Evolutionary conservation across 2,329 filamentous ascomycete genomes (phyloP), one percentile per base, ranked within the genome.

Genomic region (Epichloe sibirici): DNA sequence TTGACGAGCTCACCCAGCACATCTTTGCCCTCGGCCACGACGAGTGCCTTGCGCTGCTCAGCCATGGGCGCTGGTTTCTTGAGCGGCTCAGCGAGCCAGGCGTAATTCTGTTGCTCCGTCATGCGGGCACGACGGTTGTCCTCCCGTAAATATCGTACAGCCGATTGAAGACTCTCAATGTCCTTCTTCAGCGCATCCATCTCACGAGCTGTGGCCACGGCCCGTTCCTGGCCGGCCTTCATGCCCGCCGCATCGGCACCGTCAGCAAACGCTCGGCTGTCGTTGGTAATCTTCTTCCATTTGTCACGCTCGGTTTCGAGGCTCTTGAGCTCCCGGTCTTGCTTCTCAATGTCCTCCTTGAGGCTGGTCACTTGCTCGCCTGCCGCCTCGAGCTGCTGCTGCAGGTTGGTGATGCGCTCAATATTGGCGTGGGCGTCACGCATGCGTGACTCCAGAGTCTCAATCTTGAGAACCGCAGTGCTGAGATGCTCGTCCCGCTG

Each of bases 381-480:
- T 28, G 78, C 73, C 17, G 74, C 70, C 48, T 76, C 74, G 25
- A 86, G 73, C 59, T 76, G 71, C 37, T 69, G 69, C 65, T 88
- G 85, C 12, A 89, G 74, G 51, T 82, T 80, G 21, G 74, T 73
- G 58, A 89, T 86, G 50, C 77, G 77, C 49, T 82, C 80, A 13
- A 86, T 81, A 68, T 91, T 90, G 64, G 86, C 82, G 57, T 83
- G 82, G 5, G 88, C 87, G 63, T 94, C 90, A 53, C 84, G 82
- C 83, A 93, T 90, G 53, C 88, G 79, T 7, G 88, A 87, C 66
- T 95, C 88, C 39, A 97, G 81, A 42, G 93, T 88, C 68, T 96
- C 91, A 59, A 96, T 95, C 67, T 93, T 90, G 59, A 96, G 85
- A n/a, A 85, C 80, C 25, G 88, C 79, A 54, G 94, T 91, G 66